Base-by-base conservation (phyloP, 495 filamentous ascomycete genomes). In the Penicillium cinerascens region DNA sequence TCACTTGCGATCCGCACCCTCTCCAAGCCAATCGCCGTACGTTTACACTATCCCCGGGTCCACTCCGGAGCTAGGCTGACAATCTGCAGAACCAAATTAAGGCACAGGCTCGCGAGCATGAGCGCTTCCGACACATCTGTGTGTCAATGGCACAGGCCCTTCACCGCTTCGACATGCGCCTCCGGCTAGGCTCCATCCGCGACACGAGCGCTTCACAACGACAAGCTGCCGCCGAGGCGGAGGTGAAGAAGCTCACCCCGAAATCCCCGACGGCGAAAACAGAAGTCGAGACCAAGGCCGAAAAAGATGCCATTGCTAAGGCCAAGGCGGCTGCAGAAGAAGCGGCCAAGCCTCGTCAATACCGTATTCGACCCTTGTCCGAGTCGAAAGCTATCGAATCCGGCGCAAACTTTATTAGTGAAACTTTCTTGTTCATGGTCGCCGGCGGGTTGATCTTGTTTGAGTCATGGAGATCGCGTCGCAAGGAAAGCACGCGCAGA, bases 301-400 rank as follows among this genome's bases (percentile, higher is more conserved):
- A 87, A 46, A 77, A 81, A 25, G 80, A 79, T 39, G 71, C 79
- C 3, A 63, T 72, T 44, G 67, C 65, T 8, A 74, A 76, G 47
- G 72, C 70, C 10, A 80, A 79, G 51, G 77, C 82, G 42, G 77
- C 72, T 35, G 74, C 72, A 6, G 59, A 66, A 29, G 77, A 82
- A 42, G 78, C 72, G 29, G 64, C 66, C 6, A 80, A 75, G 36
- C 67, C 66, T 4, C 71, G 60, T 4, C 64, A 64, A 56, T 78
- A 80, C 11, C 77, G 79, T 25, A 87, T 88, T 22, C 76, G 92
- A 47, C 87, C 95, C 1, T 76, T 99, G 1, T 87, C 89, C 27
- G 95, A 99, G 60, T 81, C 82, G 13, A 97, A 97, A 64, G 93
- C 93, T 5, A 95, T 99, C 23, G 93, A 99, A 64, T 81, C 91